Evolutionary conservation across 2,329 filamentous ascomycete species (phyloP), one percentile per base, ranked within the genome.

Genomic region (Pyricularia sp.): DNA sequence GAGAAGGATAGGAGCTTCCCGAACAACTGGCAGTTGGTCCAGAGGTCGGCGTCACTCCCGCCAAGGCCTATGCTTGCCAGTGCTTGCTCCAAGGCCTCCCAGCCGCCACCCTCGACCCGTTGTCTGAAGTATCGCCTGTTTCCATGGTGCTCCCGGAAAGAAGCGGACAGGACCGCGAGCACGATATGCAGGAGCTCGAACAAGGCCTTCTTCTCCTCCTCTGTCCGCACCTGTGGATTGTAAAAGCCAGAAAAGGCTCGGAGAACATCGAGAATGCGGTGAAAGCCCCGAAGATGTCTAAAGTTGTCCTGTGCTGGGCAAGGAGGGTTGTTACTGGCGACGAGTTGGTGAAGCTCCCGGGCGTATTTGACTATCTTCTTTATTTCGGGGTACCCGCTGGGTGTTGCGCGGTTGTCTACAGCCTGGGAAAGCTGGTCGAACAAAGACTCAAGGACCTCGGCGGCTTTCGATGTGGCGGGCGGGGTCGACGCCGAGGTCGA

Each of bases 101-200:
- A 96, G 3, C 93, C 92, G 65, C 88, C 89, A 26, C 85, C 87
- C 66, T 90, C 84, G 33, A 96, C 85, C 69, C 86, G 82, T 69
- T 86, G 87, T 66, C 86, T 84, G 73, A 97, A 97, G 78, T 93
- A 97, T 70, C 90, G 85, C 71, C 88, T 84, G 76, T 97, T 99
- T 24, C 93, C 93, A 61, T 88, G 82, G 74, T 97, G 92, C 60
- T 86, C 86, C 64, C 86, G 84, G 68, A 99, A 82, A 16, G 87
- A 86, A 62, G 88, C 88, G 1, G 89, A 88, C 31, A 97, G 77
- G 16, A 94, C 84, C 35, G 85, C 85, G 53, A 94, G 78, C n/a
- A 89, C 82, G 9, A 82, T 82, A 71, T 91, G 85, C 22, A 96
- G 78, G 22, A 93, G 78, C 66, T 84, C 82, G 71, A 91, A 89